Percentiles rank a stretch among this genome's conserved stretches.
Conservation (phyloP, 164 flowering plant species). For the Stephania cephalantha region DNA sequence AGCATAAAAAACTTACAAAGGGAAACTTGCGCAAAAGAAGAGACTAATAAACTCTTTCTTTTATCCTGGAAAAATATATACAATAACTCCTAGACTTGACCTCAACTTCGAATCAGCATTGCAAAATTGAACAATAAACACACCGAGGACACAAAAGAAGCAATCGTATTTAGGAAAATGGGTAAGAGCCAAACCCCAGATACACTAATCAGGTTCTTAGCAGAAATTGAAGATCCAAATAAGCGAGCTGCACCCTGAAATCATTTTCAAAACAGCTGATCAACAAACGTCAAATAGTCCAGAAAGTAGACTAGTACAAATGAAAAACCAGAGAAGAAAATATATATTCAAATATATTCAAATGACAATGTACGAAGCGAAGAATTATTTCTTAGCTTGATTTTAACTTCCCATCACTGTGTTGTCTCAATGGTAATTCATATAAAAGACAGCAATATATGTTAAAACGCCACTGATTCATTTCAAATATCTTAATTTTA, state of each 20-base stretch:
- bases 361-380: no score
- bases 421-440: no score
- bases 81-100: neutral
- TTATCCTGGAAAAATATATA: neutral
- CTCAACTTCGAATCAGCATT: neutral
- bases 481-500: neutral
- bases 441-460: no score
- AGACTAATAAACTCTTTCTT: neutral
- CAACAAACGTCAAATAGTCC: neutral
- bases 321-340: neutral
- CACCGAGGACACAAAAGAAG: neutral
- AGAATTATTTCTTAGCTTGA: no score
- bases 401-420: no score
- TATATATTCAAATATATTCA: neutral
- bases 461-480: neutral
- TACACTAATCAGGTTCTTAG: conserved; percentile 73
- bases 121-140: neutral
- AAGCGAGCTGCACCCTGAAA: conserved; percentile 92
- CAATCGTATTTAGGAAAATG: neutral
- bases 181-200: conserved; percentile 57
- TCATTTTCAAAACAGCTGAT: conserved; percentile 9
- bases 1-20: neutral
- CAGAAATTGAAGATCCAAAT: conserved; percentile 80
- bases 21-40: neutral
- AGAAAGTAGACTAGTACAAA: neutral